phyloP scores from a whole-genome alignment of 129 eudicot species.

The Deinandra increscens region DNA sequence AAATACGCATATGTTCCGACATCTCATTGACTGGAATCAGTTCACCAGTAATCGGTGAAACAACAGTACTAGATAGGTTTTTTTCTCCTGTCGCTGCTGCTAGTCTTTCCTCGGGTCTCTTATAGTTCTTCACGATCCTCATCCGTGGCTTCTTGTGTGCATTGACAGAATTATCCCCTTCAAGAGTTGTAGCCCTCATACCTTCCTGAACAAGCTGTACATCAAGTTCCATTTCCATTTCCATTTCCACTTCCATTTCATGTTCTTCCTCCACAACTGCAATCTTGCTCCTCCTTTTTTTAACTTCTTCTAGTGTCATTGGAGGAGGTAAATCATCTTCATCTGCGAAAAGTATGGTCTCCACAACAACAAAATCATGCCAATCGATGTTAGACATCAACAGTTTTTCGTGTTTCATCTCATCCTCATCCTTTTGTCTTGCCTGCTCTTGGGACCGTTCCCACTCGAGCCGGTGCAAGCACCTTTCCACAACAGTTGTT shows the following conservation, averaged over 20 bases:
- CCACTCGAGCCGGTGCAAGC: conserved; percentile 85
- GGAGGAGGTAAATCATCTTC: conserved; percentile 87
- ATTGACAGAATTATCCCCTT: conserved; percentile 49
- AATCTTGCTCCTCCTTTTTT: conserved; percentile 65
- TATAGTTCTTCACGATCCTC: conserved; percentile 91
- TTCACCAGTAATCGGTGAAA: conserved; percentile 88
- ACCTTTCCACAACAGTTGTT: conserved; percentile 85
- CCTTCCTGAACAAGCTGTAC: conserved; percentile 87
- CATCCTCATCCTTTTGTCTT: conserved; percentile 87
- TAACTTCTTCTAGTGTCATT: conserved; percentile 86
- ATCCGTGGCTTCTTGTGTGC: conserved; percentile 68
- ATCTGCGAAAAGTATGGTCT: conserved; percentile 76
- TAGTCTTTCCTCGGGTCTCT: conserved; percentile 80
- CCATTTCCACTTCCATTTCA: conserved; percentile 91
- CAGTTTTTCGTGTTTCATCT: conserved; percentile 72
- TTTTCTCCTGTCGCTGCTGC: conserved; percentile 8
- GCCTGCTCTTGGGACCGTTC: conserved; percentile 91
- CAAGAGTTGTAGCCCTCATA: conserved; percentile 74
- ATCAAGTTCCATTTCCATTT: conserved; percentile 93
- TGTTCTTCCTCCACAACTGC: conserved; percentile 60
- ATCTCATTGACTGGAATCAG: conserved; percentile 75
- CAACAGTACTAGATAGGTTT: conserved; percentile 66
- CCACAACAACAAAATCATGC: conserved; percentile 94
- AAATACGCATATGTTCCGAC: conserved; percentile 95
- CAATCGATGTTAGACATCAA: conserved; percentile 91